A percentile compares a stretch with the other conserved stretches of the same genome.
phyloP scores from a whole-genome alignment of 1,139 yeast genomes.

The Geotrichum carabidarum region DNA sequence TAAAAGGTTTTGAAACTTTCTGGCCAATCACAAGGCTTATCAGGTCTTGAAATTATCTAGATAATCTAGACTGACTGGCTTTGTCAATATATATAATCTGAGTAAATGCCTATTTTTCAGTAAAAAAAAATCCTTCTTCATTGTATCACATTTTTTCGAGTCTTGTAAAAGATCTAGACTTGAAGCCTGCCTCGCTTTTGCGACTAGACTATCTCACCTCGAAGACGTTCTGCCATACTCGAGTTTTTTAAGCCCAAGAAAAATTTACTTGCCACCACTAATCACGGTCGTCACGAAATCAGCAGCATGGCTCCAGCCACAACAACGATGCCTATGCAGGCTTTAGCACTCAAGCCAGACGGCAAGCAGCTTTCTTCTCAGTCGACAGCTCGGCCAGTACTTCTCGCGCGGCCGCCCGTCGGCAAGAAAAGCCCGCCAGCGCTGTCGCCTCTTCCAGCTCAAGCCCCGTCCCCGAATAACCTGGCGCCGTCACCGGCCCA shows the following conservation, averaged over 20 bases:
- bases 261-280: too few relatives aligned
- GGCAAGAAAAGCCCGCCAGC: neutral
- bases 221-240: too few relatives aligned
- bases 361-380: neutral
- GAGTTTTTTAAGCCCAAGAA: too few relatives aligned
- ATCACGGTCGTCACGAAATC: too few relatives aligned
- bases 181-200: too few relatives aligned
- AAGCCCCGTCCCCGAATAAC: neutral
- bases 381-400: too few relatives aligned
- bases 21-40: neutral
- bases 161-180: too few relatives aligned
- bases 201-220: too few relatives aligned
- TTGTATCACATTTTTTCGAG: too few relatives aligned
- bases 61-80: slow-evolving; percentile 3
- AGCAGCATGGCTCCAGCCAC: too few relatives aligned
- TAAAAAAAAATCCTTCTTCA: too few relatives aligned
- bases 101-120: too few relatives aligned
- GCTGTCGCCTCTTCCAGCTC: neutral
- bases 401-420: neutral
- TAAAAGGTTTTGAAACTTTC: neutral
- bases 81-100: slow-evolving; percentile 1
- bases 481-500: neutral
- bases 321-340: neutral
- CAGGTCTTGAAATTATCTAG: neutral
- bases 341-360: neutral